Conservation (phyloP, 2,329 filamentous ascomycete species). For the Ceratocystis eucalypticola region DNA sequence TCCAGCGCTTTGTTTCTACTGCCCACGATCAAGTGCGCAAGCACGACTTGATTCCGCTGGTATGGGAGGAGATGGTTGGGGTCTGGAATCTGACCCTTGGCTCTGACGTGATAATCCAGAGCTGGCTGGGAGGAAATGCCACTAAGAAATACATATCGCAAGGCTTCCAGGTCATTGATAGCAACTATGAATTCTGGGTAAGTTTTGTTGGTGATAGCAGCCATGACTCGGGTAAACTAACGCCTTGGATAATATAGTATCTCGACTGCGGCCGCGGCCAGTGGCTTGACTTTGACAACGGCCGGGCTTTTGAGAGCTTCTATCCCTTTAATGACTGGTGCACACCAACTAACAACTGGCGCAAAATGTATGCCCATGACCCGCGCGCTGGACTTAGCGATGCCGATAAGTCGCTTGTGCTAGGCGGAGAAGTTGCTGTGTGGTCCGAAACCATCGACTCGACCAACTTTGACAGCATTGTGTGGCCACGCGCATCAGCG, state of each 20-base stretch:
- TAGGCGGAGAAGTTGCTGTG: conserved; percentile 70
- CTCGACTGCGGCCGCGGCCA: conserved; percentile 72
- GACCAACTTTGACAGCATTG: conserved; percentile 57
- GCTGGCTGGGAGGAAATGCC: conserved; percentile 55
- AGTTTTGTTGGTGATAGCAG: conserved; percentile 24
- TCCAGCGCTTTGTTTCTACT: conserved; percentile 63
- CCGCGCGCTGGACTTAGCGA: conserved; percentile 50
- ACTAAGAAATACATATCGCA: conserved; percentile 45
- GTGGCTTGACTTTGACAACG: conserved; percentile 59
- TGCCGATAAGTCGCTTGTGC: conserved; percentile 50
- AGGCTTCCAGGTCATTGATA: conserved; percentile 60
- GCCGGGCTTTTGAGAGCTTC: conserved; percentile 35
- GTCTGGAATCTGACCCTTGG: conserved; percentile 65
- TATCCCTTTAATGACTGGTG: conserved; percentile 76
- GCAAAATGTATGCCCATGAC: conserved; percentile 66
- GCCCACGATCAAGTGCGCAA: conserved; percentile 52
- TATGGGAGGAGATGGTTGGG: conserved; percentile 79
- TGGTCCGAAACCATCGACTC: conserved; percentile 73
- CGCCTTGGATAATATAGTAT: conserved; percentile 37
- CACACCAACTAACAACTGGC: conserved; percentile 67
- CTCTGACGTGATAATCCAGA: conserved; percentile 60
- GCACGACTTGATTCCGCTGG: conserved; percentile 55
- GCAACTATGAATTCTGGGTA: conserved; percentile 67
- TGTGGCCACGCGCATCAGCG: conserved; percentile 66
- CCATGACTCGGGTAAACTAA: conserved; percentile 18